Percentiles rank a stretch among this genome's conserved stretches.
Conservation (phyloP, 495 filamentous ascomycete genomes). For the Cenococcum geophilum region DNA sequence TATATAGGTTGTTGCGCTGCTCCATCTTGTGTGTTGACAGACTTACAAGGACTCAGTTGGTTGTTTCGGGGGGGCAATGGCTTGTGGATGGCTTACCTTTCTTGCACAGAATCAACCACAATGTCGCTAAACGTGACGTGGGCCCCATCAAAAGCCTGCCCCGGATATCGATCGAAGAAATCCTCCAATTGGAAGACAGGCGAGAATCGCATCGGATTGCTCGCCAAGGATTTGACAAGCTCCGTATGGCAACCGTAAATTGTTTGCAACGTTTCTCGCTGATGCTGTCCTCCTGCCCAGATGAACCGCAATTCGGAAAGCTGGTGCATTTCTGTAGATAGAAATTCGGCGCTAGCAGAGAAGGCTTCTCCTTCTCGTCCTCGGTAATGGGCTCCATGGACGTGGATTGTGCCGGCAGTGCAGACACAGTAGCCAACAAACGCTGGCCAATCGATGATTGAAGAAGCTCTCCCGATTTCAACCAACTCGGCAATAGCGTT, state of each 20-base stretch:
- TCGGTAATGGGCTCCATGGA: slow-evolving; percentile 76
- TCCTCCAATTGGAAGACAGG: slow-evolving; percentile 79
- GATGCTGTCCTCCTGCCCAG: slow-evolving; percentile 74
- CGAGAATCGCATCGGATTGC: slow-evolving; percentile 60
- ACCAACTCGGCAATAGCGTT: slow-evolving; percentile 82
- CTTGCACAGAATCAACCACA: slow-evolving; percentile 29
- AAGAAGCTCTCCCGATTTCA: slow-evolving; percentile 59
- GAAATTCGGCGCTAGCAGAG: slow-evolving; percentile 59
- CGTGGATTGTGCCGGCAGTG: slow-evolving; percentile 76
- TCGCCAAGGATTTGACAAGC: slow-evolving; percentile 63
- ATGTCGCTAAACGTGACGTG: slow-evolving; percentile 46
- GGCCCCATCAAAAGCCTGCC: slow-evolving; percentile 47
- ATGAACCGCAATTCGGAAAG: slow-evolving; percentile 62
- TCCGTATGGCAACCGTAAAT: slow-evolving; percentile 68
- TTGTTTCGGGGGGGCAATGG: too few species aligned
- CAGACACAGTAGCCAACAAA: slow-evolving; percentile 78
- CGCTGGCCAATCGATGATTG: slow-evolving; percentile 71
- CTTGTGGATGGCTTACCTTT: slow-evolving; percentile 22
- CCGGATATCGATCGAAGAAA: slow-evolving; percentile 74
- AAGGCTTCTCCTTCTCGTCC: slow-evolving; percentile 59
- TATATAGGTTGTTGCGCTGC: slow-evolving; percentile 28
- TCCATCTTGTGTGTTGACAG: slow-evolving; percentile 27
- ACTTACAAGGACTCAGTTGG: slow-evolving; percentile 1
- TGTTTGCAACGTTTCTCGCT: slow-evolving; percentile 66
- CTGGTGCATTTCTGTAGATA: slow-evolving; percentile 72